Evolutionary conservation across 2,329 filamentous ascomycete species (phyloP), one percentile per base, ranked within the genome.

Genomic region (Zalaria sp.): DNA sequence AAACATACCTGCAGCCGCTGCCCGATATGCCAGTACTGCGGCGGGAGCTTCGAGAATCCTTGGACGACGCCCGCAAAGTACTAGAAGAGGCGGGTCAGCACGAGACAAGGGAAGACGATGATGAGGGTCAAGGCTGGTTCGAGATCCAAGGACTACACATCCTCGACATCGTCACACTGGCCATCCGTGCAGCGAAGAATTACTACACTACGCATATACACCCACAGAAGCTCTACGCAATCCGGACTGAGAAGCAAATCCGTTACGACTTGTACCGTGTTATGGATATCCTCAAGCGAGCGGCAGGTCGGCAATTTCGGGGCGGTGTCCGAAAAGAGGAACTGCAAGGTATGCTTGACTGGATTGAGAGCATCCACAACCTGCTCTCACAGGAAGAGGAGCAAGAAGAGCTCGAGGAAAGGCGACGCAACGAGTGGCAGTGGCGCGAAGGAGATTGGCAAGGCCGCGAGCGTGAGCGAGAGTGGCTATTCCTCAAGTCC

Each of bases 121-220:
- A 6, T 26, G 31, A 18, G 62, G 63, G 31, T 18, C 75, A 77
- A 49, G 80, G 78, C 5, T 93, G 83, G 79, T 77, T 83, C 58
- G 86, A 95, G 60, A 73, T 93, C 25, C 85, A 94, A 59, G 91
- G 89, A 11, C 78, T 96, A 68, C 84, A 93, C 54, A 77, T 98
- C 32, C 74, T 96, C 43, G 89, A 96, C 58, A 79, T 93, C 41
- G 82, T 91, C 57, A 98, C 91, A 1, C 71, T 96, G 41, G 89
- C 89, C n/a, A 96, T 98, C 51, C 78, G 87, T 40, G 87, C 89
- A 1, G 91, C 91, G 40, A 94, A 93, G 64, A 81, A 93, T 53
- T 98, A 96, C 65, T 96, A 98, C 63, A 95, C 88, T 0, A 76
- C 86, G 3, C 91, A 96, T 57, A 83, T 93, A 54, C 73, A 88